Conservation (phyloP, 2,329 filamentous ascomycete genomes). For the Chaetoscypha palmicola region DNA sequence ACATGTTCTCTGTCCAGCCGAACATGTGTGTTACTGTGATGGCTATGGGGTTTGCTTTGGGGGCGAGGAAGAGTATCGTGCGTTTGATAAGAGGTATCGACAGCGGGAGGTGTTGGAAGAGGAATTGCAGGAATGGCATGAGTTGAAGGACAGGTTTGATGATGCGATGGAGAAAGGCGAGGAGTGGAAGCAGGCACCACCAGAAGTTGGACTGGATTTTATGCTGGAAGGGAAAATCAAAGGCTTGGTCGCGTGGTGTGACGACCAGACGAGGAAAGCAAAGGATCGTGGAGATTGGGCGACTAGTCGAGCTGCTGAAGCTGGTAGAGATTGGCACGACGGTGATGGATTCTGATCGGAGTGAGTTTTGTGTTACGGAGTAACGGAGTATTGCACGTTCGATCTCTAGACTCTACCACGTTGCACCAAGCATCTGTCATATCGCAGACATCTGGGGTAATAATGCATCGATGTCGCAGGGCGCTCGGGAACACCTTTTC, state of each 20-base stretch:
- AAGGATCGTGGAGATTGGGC: conserved; percentile 20
- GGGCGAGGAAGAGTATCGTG: conserved; percentile 20
- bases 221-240: conserved; percentile 15
- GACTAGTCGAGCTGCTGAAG: conserved; percentile 19
- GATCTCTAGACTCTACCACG: too few species aligned
- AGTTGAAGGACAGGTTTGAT: conserved; percentile 3
- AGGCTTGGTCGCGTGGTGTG: conserved; percentile 14
- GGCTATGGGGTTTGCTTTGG: conserved; percentile 30
- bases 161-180: conserved; percentile 1
- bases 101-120: conserved; percentile 10
- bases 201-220: conserved; percentile 11
- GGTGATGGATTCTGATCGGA: conserved; percentile 22
- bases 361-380: too few species aligned
- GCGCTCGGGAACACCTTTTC: too few species aligned
- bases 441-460: too few species aligned
- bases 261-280: conserved; percentile 12
- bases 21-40: conserved; percentile 29
- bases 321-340: conserved; percentile 18
- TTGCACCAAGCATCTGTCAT: too few species aligned
- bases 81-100: conserved; percentile 6
- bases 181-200: conserved; percentile 5
- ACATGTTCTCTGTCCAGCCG: conserved; percentile 22
- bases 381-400: too few species aligned
- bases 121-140: conserved; percentile 7
- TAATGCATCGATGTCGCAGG: too few species aligned